Percentiles rank a stretch among this genome's conserved stretches.
Conservation (phyloP, 441 rosid species). For the Pelargonium fulgidum region DNA sequence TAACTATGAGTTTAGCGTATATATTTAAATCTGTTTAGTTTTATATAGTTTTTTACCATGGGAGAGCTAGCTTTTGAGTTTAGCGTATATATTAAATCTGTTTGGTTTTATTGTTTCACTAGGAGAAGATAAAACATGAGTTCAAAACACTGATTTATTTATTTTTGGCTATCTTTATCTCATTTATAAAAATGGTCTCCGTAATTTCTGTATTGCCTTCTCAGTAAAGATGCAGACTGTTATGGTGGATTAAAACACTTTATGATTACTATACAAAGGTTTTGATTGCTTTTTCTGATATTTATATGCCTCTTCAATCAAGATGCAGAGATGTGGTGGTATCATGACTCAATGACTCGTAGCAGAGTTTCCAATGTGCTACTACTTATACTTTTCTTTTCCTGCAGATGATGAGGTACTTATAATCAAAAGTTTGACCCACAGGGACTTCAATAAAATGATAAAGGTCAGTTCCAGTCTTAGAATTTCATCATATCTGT, state of each 20-base stretch:
- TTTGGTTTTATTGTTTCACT: no score
- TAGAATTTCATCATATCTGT: neutral
- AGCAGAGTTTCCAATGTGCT: neutral
- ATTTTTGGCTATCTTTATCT: neutral
- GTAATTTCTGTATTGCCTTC: neutral
- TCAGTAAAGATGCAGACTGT: neutral
- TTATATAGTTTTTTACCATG: no score
- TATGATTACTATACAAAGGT: neutral
- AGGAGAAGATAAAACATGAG: neutral
- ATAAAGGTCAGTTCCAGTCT: constrained; percentile 57
- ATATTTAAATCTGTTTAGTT: no score
- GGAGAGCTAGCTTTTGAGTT: no score
- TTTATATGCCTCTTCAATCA: no score
- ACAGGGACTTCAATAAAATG: constrained; percentile 81
- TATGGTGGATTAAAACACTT: neutral
- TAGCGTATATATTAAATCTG: no score
- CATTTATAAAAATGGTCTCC: neutral
- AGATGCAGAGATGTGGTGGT: neutral
- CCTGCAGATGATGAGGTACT: constrained; percentile 82
- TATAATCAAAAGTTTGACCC: constrained; percentile 83
- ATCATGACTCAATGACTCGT: neutral
- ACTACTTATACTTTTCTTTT: constrained; percentile 20
- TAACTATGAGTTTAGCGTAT: no score
- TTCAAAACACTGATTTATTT: neutral
- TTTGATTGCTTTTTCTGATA: no score